Conservation (phyloP, 352 stramenopile genomes). For the Aphanomyces stellatus region DNA sequence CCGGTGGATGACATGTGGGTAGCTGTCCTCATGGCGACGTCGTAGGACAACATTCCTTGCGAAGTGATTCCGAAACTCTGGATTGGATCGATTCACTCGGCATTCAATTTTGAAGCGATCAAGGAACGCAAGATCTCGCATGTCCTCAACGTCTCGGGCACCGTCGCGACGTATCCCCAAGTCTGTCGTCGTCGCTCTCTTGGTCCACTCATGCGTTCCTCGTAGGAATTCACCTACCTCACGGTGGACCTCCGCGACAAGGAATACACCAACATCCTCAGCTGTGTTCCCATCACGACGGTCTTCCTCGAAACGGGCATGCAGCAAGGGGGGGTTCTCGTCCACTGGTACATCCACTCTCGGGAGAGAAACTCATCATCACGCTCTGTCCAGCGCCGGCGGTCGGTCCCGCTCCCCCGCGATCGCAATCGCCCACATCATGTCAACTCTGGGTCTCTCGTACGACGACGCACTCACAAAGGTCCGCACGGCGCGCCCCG, state of each 20-base stretch:
- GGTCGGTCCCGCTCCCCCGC: constrained; percentile 78
- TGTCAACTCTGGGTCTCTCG: constrained; percentile 48
- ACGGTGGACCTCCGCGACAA: constrained; percentile 86
- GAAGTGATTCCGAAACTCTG: constrained; percentile 62
- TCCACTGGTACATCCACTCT: constrained; percentile 54
- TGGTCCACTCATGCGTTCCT: no score
- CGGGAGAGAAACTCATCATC: not conserved
- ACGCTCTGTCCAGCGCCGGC: constrained; percentile 32
- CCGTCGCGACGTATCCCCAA: constrained; percentile 79
- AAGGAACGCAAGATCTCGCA: constrained; percentile 69
- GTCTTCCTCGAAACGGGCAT: constrained; percentile 77
- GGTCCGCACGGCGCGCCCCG: constrained; percentile 46
- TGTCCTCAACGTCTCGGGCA: constrained; percentile 79
- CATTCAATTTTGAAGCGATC: constrained; percentile 80
- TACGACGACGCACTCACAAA: constrained; percentile 42
- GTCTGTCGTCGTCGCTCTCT: no score
- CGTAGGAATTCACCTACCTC: constrained; percentile 75
- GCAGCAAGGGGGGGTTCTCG: constrained; percentile 51
- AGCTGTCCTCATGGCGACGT: not conserved
- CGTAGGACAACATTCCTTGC: constrained; percentile 81
- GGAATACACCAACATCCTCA: constrained; percentile 82
- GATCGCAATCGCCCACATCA: constrained; percentile 69
- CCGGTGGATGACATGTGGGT: not conserved
- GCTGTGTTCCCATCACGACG: constrained; percentile 59
- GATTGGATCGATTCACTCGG: constrained; percentile 77